phyloP scores from a whole-genome alignment of 2,329 filamentous ascomycete genomes.

The Venturia effusa region DNA sequence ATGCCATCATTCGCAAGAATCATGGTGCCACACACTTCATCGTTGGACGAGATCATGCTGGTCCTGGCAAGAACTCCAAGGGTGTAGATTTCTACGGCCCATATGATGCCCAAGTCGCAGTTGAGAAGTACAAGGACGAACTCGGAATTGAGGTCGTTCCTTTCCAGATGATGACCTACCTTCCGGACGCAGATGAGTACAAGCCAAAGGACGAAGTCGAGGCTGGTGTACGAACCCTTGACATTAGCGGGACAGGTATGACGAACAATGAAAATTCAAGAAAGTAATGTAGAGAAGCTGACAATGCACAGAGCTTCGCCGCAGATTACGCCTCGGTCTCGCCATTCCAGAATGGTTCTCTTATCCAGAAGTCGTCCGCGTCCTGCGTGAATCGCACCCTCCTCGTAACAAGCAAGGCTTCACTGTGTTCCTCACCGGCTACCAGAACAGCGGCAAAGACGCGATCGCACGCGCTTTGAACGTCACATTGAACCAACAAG shows the following conservation, averaged over 20 bases:
- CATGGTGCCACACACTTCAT: conserved; percentile 99
- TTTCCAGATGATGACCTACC: conserved; percentile 99
- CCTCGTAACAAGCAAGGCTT: conserved; percentile 87
- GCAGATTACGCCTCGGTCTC: conserved; percentile 78
- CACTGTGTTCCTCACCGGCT: conserved; percentile 95
- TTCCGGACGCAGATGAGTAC: conserved; percentile 96
- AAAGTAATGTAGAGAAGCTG: neutral
- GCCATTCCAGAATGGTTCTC: conserved; percentile 99
- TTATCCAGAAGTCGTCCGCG: conserved; percentile 95
- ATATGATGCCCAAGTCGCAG: conserved; percentile 91
- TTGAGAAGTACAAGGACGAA: conserved; percentile 93
- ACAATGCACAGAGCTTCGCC: conserved; percentile 72
- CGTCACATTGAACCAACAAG: conserved; percentile 95
- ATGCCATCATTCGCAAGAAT: conserved; percentile 99
- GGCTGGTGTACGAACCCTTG: conserved; percentile 64
- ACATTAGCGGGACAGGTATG: conserved; percentile 40
- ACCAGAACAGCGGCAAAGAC: conserved; percentile 95
- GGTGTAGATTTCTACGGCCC: conserved; percentile 96
- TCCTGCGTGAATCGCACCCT: conserved; percentile 92
- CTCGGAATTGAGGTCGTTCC: conserved; percentile 97
- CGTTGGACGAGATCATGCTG: conserved; percentile 94
- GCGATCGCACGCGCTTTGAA: conserved; percentile 91
- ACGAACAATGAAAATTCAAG: neutral
- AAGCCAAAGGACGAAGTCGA: conserved; percentile 82
- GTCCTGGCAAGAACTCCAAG: conserved; percentile 95